phyloP scores from a whole-genome alignment of 345 rosid species.

The Aegle marmelos region DNA sequence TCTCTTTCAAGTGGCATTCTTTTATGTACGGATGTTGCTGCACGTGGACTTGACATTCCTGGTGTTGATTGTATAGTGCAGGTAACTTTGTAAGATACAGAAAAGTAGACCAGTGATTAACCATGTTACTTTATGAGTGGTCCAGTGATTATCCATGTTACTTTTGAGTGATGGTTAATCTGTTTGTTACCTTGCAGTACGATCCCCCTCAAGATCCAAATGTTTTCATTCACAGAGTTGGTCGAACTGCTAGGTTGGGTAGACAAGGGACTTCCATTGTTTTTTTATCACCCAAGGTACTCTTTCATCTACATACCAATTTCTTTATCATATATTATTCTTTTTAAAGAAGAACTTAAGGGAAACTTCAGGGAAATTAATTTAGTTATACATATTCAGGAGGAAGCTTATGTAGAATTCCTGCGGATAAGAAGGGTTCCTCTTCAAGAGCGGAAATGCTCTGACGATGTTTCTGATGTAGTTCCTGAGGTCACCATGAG shows the following conservation, averaged over 20 bases:
- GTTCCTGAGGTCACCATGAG: slow-evolving; percentile 56
- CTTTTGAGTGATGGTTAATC: slow-evolving; percentile 8
- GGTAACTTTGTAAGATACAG: slow-evolving; percentile 38
- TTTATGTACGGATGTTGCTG: slow-evolving; percentile 93
- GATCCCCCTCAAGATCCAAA: slow-evolving; percentile 96
- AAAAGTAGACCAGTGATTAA: neutral
- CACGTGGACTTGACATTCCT: slow-evolving; percentile 94
- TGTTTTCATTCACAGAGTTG: slow-evolving; percentile 88
- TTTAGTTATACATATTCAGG: slow-evolving; percentile 40
- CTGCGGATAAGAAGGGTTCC: slow-evolving; percentile 71
- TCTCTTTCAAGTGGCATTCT: slow-evolving; percentile 74
- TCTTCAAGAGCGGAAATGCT: slow-evolving; percentile 52
- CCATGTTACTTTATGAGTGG: neutral
- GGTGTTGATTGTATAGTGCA: slow-evolving; percentile 90
- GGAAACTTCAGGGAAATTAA: neutral
- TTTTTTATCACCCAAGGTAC: slow-evolving; percentile 69
- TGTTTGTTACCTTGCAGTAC: slow-evolving; percentile 47
- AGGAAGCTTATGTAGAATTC: slow-evolving; percentile 85
- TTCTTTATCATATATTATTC: neutral
- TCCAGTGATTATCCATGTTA: neutral
- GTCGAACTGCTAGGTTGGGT: slow-evolving; percentile 90
- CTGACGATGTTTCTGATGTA: slow-evolving; percentile 57
- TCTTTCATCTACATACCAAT: slow-evolving; percentile 1
- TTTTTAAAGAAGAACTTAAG: neutral
- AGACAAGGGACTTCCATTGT: slow-evolving; percentile 73